Evolutionary conservation across 306 rosid species (phyloP).

Genomic region (Vigna hirtella): DNA sequence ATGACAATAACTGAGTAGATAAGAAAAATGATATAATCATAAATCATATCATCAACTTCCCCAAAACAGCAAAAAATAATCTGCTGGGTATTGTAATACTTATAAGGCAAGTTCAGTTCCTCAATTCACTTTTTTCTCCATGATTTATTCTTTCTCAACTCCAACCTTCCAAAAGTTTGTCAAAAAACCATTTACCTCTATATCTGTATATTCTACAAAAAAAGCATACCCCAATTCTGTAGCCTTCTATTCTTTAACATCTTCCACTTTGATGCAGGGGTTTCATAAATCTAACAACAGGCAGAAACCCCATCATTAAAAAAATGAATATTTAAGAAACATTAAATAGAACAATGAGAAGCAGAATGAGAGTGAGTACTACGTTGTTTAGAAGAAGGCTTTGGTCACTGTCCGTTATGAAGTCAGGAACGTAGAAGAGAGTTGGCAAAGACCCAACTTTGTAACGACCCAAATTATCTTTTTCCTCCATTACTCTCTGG

Average conservation of each 20-base stretch:
- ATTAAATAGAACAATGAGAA: slow-evolving; percentile 9
- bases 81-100: background rate
- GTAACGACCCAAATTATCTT: slow-evolving; percentile 43
- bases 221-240: slow-evolving; percentile 83
- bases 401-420: slow-evolving; percentile 58
- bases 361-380: slow-evolving; percentile 7
- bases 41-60: background rate
- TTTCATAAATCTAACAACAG: slow-evolving; percentile 66
- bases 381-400: slow-evolving; percentile 68
- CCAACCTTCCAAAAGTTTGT: background rate
- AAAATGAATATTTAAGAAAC: background rate
- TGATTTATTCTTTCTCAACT: slow-evolving; percentile 29
- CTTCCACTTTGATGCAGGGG: slow-evolving; percentile 83
- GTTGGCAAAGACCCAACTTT: slow-evolving; percentile 77
- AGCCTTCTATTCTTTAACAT: slow-evolving; percentile 83
- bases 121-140: slow-evolving; percentile 3
- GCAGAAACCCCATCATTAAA: background rate
- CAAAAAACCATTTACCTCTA: slow-evolving; percentile 8
- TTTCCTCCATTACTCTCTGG: slow-evolving; percentile 61
- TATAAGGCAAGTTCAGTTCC: slow-evolving; percentile 4
- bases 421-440: slow-evolving; percentile 70
- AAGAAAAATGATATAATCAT: background rate
- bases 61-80: background rate
- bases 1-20: no score
- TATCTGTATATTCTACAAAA: background rate